phyloP scores from a whole-genome alignment of 2,329 filamentous ascomycete genomes.

The Lasiodiplodia hormozganensis region DNA sequence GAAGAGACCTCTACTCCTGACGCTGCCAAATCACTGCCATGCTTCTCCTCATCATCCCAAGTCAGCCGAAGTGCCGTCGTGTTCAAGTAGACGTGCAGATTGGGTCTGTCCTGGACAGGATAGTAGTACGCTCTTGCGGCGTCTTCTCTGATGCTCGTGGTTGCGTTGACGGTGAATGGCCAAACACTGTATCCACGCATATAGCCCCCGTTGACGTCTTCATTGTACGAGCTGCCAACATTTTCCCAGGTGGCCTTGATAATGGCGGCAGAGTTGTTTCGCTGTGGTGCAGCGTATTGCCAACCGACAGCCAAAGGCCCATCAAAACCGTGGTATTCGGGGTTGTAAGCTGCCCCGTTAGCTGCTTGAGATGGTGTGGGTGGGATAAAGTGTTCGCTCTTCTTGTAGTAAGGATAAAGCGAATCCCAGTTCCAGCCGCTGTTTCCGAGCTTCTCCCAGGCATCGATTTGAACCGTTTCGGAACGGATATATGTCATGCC shows the following conservation, averaged over 20 bases:
- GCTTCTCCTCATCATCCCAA: constrained; percentile 38
- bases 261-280: constrained; percentile 25
- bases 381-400: constrained; percentile 29
- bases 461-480: constrained; percentile 29
- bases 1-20: constrained; percentile 38
- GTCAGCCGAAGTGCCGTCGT: constrained; percentile 50
- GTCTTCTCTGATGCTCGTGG: constrained; percentile 47
- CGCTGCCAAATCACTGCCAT: constrained; percentile 30
- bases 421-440: constrained; percentile 31
- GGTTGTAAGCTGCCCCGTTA: constrained; percentile 27
- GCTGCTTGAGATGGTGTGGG: constrained; percentile 20
- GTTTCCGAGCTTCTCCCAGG: constrained; percentile 30
- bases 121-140: constrained; percentile 55
- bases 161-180: constrained; percentile 45
- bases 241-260: constrained; percentile 43
- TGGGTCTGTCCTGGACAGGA: constrained; percentile 46
- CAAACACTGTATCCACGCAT: constrained; percentile 48
- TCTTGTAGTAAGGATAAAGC: constrained; percentile 31
- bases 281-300: constrained; percentile 13
- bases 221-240: constrained; percentile 43
- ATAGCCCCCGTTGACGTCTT: constrained; percentile 46
- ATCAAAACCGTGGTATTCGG: constrained; percentile 17
- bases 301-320: constrained; percentile 29
- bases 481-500: constrained; percentile 32
- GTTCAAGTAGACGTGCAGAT: constrained; percentile 54